These are phyloP conservation scores for Xylaria sp. DNA, from an alignment of 2,329 filamentous ascomycete genomes.

Conservation along the genomic window DNA sequence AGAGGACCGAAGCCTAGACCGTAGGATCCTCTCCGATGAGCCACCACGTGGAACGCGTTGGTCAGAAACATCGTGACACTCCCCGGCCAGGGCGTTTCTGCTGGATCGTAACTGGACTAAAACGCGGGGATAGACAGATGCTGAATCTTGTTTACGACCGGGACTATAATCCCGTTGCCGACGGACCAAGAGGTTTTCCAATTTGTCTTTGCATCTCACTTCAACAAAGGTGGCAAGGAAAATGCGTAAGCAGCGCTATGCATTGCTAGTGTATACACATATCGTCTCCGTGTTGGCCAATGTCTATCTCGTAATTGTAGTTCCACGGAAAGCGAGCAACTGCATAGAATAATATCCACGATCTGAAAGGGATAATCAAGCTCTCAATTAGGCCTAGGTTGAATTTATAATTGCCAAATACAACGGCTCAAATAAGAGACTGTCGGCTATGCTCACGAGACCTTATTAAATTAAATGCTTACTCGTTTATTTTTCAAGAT, in stretches of 20 bases:
- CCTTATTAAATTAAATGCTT: background rate
- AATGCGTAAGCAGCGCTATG: background rate
- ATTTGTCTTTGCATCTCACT: background rate
- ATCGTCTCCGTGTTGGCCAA: background rate
- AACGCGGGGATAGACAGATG: background rate
- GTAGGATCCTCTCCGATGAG: background rate
- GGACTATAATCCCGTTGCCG: conserved; percentile 23
- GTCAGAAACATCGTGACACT: conserved; percentile 32
- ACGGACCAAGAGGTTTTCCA: background rate
- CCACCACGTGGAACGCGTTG: conserved; percentile 28
- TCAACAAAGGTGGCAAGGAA: background rate
- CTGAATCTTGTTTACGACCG: background rate
- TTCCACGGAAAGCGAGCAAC: background rate
- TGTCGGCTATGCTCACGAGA: background rate
- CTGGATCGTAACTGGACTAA: conserved; percentile 7
- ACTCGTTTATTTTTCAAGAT: background rate
- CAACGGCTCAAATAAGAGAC: background rate
- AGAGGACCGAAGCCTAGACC: conserved; percentile 25
- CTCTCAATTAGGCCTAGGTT: background rate
- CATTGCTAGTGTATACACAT: background rate
- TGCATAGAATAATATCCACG: background rate
- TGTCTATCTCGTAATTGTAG: background rate
- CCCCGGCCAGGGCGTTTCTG: conserved; percentile 9
- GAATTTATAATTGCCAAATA: background rate
- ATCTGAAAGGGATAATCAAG: background rate